Conservation (phyloP, 1,284 basidiomycete genomes). For the Ustilago esculenta region DNA sequence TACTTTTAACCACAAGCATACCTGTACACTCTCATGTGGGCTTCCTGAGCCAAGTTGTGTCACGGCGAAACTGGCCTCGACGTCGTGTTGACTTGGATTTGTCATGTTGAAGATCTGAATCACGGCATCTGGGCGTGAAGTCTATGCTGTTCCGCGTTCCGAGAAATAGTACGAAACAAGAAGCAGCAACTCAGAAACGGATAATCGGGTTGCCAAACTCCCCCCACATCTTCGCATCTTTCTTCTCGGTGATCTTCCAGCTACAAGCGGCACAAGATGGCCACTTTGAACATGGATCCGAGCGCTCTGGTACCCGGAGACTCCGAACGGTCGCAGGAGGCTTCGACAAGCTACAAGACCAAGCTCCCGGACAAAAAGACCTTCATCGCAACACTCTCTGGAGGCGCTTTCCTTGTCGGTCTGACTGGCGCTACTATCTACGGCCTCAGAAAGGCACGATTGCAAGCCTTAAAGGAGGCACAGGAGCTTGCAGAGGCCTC, state of each 20-base stretch:
- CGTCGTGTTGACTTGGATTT: no score
- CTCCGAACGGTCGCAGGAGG: conserved; percentile 3
- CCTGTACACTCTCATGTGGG: background rate
- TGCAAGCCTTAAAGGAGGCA: conserved; percentile 42
- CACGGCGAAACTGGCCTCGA: no score
- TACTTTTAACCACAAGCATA: conserved; percentile 4
- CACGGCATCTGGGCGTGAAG: background rate
- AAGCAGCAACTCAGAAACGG: background rate
- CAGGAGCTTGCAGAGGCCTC: conserved; percentile 28
- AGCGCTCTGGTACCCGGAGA: background rate
- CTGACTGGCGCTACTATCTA: conserved; percentile 44
- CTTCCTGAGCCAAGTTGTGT: no score
- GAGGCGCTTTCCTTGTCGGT: conserved; percentile 41
- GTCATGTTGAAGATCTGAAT: no score
- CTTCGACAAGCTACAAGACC: conserved; percentile 29
- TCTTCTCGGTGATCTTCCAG: background rate
- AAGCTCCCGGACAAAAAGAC: conserved; percentile 44
- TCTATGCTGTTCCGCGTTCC: conserved; percentile 21
- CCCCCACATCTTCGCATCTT: no score
- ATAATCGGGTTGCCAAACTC: no score
- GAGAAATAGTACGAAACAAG: conserved; percentile 7
- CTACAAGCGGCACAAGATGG: conserved; percentile 8
- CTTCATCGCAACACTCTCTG: conserved; percentile 45
- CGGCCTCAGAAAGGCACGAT: conserved; percentile 28
- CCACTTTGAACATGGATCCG: conserved; percentile 1